Evolutionary conservation across 2,329 filamentous ascomycete species (phyloP).

Genomic region (Arachnomyces sp.): DNA sequence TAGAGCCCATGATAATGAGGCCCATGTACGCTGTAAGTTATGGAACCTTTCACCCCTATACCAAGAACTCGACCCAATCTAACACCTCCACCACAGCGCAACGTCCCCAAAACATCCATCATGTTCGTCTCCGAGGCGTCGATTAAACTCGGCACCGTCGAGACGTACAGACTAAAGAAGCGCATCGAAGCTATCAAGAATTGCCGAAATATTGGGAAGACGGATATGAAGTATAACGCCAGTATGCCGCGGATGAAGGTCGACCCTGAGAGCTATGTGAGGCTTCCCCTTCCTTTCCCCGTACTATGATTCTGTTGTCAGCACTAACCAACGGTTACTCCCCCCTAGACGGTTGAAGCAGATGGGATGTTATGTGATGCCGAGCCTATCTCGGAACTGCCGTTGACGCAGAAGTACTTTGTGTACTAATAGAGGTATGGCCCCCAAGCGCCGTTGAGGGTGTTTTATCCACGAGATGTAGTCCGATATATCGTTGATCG

Average conservation of each 20-base stretch:
- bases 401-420: slow-evolving; percentile 68
- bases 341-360: slow-evolving; percentile 59
- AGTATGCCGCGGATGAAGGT: slow-evolving; percentile 78
- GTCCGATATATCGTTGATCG: background rate
- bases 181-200: slow-evolving; percentile 69
- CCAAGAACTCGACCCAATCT: slow-evolving; percentile 2
- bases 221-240: slow-evolving; percentile 86
- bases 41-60: background rate
- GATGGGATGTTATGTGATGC: slow-evolving; percentile 67
- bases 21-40: slow-evolving; percentile 66
- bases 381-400: slow-evolving; percentile 61
- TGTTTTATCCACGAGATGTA: background rate
- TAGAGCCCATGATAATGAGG: slow-evolving; percentile 74
- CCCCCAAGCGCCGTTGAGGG: background rate
- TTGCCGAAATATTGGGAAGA: slow-evolving; percentile 68
- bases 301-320: slow-evolving; percentile 1
- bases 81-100: slow-evolving; percentile 31
- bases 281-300: slow-evolving; percentile 13
- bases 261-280: slow-evolving; percentile 76
- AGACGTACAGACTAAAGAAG: slow-evolving; percentile 67
- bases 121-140: slow-evolving; percentile 74
- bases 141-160: slow-evolving; percentile 57
- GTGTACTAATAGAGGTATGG: slow-evolving; percentile 50
- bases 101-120: slow-evolving; percentile 63
- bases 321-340: background rate